Evolutionary conservation across 805 yeast genomes (phyloP), one percentile per base, ranked within the genome.

Genomic region (Saturnispora galanensis): DNA sequence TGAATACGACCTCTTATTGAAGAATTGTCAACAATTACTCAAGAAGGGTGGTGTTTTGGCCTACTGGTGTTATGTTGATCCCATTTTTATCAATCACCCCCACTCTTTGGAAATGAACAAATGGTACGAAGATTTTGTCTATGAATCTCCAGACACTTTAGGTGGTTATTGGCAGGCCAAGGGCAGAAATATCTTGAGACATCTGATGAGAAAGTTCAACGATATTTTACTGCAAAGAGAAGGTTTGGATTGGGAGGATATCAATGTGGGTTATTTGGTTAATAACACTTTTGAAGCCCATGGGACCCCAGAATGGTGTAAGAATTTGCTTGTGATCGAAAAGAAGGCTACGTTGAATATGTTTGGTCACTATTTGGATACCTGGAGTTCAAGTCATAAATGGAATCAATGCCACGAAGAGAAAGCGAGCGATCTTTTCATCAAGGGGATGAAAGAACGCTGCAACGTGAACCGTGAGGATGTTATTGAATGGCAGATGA

Each of bases 101-200:
- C 11, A 21, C n/a, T 42, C 38, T 13, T 12, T 33, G 8, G 21
- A 9, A 4, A 39, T 45, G 12, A 79, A 82, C 50, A 67, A 69
- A 35, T 57, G 81, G 6, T 70, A 76, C 40, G 54, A 60, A 36
- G 61, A 67, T 35, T 60, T 66, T 40, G 66, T 63, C 5, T 74
- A 74, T 50, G 69, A 66, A 26, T 66, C 64, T 39, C 66, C 72
- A 0, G 56, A 60, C 2, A 64, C 56, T 37, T 58, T 82, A 38
- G 89, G 89, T 0, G 78, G 79, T 0, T 76, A 76, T 56, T 89
- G 97, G 97, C 84, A 85, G 54, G 83, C 81, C 52, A 93, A 95
- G 0, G 97, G 96, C 0, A 67, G 95, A 39, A 44, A 56, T 5
- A 63, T 73, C 11, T 60, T 89, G 31, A 64, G 79, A 42, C 50